These are phyloP conservation scores for Trichosporon asahii DNA, from an alignment of 1,284 basidiomycete species.

Conservation along the genomic window DNA sequence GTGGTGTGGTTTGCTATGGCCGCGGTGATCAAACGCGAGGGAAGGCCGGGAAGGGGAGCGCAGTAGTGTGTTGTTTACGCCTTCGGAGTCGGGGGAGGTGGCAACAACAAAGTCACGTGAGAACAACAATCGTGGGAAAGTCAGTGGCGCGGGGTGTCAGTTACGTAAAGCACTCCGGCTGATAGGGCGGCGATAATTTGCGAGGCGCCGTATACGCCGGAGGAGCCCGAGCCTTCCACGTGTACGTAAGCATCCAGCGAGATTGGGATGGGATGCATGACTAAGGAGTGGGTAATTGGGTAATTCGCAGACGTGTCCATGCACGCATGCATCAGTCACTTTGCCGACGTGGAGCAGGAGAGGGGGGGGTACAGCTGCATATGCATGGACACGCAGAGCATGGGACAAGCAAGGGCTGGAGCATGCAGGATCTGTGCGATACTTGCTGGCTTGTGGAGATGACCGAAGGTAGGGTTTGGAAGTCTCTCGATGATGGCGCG, in stretches of 20 bases:
- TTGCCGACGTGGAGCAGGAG: neutral
- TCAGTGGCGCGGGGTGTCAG: neutral
- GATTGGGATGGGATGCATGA: neutral
- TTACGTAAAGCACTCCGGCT: neutral
- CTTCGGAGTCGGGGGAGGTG: neutral
- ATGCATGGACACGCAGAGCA: too few species aligned
- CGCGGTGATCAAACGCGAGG: conserved; percentile 3
- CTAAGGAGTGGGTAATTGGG: neutral
- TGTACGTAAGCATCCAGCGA: neutral
- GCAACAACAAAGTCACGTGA: conserved; percentile 7
- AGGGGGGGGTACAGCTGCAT: neutral
- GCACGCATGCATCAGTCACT: neutral
- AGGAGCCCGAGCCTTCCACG: neutral
- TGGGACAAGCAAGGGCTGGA: neutral
- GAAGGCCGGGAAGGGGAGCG: too few species aligned
- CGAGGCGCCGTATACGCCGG: neutral
- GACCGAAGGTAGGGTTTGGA: neutral
- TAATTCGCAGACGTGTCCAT: neutral
- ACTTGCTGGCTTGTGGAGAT: neutral
- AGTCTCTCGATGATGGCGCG: neutral
- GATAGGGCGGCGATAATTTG: neutral
- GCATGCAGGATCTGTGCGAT: neutral
- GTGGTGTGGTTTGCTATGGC: neutral
- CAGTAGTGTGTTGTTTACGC: neutral
- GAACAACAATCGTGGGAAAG: neutral